A percentile compares a stretch with the other conserved stretches of the same genome.
Evolutionary conservation across 805 yeast genomes (phyloP).

Genomic region (Starmera quercuum): DNA sequence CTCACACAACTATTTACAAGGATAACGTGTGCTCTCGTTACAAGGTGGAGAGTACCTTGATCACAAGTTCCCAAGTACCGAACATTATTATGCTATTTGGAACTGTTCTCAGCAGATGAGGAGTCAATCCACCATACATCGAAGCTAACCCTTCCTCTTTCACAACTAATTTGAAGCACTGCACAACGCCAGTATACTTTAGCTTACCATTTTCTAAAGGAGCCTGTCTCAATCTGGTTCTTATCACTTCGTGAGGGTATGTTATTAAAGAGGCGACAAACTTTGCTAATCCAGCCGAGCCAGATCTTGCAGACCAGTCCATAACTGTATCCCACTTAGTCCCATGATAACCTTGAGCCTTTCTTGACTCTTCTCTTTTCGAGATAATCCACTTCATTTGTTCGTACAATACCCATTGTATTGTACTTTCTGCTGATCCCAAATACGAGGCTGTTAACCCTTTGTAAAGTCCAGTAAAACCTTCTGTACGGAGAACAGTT

Average conservation of each 20-base stretch:
- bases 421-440: slow-evolving; percentile 86
- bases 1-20: no score
- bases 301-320: slow-evolving; percentile 95
- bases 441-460: slow-evolving; percentile 94
- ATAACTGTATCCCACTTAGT: slow-evolving; percentile 53
- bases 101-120: slow-evolving; percentile 92
- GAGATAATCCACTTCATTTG: slow-evolving; percentile 76
- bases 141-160: slow-evolving; percentile 90
- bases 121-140: slow-evolving; percentile 96
- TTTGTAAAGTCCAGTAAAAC: slow-evolving; percentile 69
- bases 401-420: slow-evolving; percentile 96
- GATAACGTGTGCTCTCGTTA: no score
- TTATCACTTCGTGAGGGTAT: slow-evolving; percentile 94
- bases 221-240: slow-evolving; percentile 93
- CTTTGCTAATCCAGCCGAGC: slow-evolving; percentile 96
- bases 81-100: slow-evolving; percentile 98
- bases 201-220: slow-evolving; percentile 75
- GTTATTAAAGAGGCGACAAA: slow-evolving; percentile 87
- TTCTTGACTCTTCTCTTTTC: slow-evolving; percentile 37
- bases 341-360: slow-evolving; percentile 22
- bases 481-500: slow-evolving; percentile 68
- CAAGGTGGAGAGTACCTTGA: slow-evolving; percentile 51
- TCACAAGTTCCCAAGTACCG: slow-evolving; percentile 94
- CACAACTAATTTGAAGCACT: slow-evolving; percentile 77
- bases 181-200: slow-evolving; percentile 84